Base-by-base conservation (phyloP, 2,329 filamentous ascomycete genomes). In the Lanzia echinophila region DNA sequence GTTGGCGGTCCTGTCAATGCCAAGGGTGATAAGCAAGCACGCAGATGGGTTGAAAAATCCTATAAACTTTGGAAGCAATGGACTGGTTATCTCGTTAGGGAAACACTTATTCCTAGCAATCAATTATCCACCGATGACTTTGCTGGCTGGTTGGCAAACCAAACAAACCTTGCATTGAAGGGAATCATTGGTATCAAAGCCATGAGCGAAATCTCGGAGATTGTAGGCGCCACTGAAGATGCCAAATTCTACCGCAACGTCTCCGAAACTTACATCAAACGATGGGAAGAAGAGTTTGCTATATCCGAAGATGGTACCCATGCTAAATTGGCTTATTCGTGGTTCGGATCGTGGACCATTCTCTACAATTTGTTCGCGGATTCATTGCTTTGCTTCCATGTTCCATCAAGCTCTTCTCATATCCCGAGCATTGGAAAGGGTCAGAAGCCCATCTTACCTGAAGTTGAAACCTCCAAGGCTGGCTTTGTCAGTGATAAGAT, bases 111-210 rank as follows among this genome's bases (percentile, higher is more conserved):
- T 56, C 84, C 84, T 12, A 75, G 77, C 32, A 85, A 85, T 55
- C 84, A 88, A 67, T 74, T 87, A 4, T 85, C 79, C 20, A 87
- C 84, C 3, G 84, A 87, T 63, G 84, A 87, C 65, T 87, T 87
- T 64, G 84, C 84, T 19, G 84, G 84, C 47, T 84, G 82, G 77
- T 72, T 87, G 28, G 79, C 83, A 24, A 77, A 86, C 33, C 83
- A 87, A 65, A 86, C 83, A 2, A 88, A 87, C 57, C 73, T 87
- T 19, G 87, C 87, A 0, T 72, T 91, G 48, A 91, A 91, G 65
- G 87, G 87, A 19, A 89, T 90, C 58, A 77, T 91, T 47, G 87
- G 87, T 20, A 86, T 92, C 68, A 82, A 84, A 66, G 87, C 87
- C 22, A 90, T 90, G 83, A 82, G 82, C 60, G 79, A 84, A 61